Conservation (phyloP, 257 asterid genomes). For the Marsdenia floribunda region DNA sequence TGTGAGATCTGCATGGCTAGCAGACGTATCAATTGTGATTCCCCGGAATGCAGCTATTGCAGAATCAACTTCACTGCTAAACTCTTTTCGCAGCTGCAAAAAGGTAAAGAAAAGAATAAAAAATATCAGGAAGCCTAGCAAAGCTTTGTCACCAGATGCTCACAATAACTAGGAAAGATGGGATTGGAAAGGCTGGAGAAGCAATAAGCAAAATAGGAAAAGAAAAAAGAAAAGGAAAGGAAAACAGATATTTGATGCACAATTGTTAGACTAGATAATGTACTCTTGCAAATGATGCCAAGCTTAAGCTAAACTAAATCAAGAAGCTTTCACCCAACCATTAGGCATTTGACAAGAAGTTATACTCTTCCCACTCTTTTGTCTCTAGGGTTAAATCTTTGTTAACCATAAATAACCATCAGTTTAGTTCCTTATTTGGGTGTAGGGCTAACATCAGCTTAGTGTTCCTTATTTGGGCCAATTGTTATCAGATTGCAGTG, state of each 20-base stretch:
- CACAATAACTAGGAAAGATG: neutral
- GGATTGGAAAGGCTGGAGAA: neutral
- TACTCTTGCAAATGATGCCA: neutral
- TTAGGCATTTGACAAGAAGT: neutral
- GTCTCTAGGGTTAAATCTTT: neutral
- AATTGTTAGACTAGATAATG: neutral
- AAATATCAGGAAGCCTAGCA: constrained; percentile 13
- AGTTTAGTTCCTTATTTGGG: neutral
- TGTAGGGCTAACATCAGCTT: too few relatives aligned
- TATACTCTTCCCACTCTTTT: neutral
- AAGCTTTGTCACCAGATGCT: neutral
- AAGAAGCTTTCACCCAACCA: neutral
- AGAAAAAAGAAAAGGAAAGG: neutral
- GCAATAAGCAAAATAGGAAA: neutral
- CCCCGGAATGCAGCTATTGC: constrained; percentile 56
- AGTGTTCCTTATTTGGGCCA: neutral
- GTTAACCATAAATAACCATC: too few relatives aligned
- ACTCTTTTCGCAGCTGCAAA: constrained; percentile 75
- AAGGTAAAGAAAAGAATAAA: constrained; percentile 16
- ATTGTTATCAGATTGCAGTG: neutral
- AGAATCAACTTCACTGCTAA: constrained; percentile 71
- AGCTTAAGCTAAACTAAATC: neutral
- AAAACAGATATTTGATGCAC: neutral
- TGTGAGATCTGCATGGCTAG: constrained; percentile 71
- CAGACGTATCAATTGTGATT: constrained; percentile 54